These are phyloP conservation scores for Rhododendron kiyosumense DNA, from an alignment of 148 eudicot species.

Conservation along the genomic window DNA sequence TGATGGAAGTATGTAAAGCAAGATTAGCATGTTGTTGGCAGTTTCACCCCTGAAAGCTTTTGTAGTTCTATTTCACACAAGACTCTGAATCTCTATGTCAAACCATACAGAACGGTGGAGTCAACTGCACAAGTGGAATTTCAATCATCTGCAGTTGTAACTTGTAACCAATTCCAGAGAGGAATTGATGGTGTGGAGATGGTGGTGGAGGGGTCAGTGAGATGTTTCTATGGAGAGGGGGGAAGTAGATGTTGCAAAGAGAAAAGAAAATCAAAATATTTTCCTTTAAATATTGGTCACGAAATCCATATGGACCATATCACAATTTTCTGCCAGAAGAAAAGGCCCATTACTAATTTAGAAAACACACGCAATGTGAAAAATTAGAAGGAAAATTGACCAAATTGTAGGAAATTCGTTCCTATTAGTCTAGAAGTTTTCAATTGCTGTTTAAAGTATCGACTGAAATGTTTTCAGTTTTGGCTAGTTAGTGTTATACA, in stretches of 20 bases:
- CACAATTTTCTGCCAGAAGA: neutral
- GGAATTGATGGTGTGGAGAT: neutral
- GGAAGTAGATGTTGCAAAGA: too few relatives aligned
- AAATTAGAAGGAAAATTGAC: neutral
- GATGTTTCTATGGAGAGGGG: too few relatives aligned
- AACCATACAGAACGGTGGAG: too few relatives aligned
- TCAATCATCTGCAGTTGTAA: neutral
- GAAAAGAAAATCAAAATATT: too few relatives aligned
- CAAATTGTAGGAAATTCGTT: neutral
- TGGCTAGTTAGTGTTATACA: too few relatives aligned
- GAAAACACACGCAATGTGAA: neutral
- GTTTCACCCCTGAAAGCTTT: too few relatives aligned
- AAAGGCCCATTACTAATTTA: neutral
- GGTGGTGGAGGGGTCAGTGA: neutral
- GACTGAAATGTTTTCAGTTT: neutral
- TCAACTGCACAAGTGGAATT: neutral
- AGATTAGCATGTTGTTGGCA: too few relatives aligned
- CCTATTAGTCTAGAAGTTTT: neutral
- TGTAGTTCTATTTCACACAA: too few relatives aligned
- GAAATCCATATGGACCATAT: neutral
- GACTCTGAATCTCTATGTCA: too few relatives aligned
- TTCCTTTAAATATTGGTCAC: neutral
- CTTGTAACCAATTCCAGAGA: neutral
- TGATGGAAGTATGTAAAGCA: too few relatives aligned
- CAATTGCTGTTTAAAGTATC: neutral